Evolutionary conservation across 768 basidiomycete genomes (phyloP).

Genomic region (Mycena amicta): DNA sequence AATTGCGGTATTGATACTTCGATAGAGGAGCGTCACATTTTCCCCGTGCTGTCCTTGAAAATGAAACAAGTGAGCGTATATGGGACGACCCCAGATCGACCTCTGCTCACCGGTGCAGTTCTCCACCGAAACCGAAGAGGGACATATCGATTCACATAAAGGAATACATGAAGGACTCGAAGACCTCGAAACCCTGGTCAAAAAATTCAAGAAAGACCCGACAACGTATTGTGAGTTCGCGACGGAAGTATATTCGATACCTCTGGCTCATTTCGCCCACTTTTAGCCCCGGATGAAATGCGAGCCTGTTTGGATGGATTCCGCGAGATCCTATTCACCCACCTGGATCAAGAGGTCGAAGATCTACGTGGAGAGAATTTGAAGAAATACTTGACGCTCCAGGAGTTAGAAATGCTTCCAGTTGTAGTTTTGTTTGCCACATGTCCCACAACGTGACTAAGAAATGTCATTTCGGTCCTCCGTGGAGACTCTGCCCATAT

Average conservation of each 20-base stretch:
- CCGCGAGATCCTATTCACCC: conserved; percentile 49
- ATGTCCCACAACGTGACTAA: too few species aligned
- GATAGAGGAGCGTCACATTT: conserved; percentile 37
- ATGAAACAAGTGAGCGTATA: conserved; percentile 37
- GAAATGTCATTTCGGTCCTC: too few species aligned
- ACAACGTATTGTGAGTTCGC: conserved; percentile 39
- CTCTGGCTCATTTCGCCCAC: too few species aligned
- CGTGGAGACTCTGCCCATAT: conserved; percentile 20
- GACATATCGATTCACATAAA: conserved; percentile 52
- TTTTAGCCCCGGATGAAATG: conserved; percentile 47
- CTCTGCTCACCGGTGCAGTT: too few species aligned
- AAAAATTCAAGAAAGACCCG: conserved; percentile 46
- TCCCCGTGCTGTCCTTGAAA: conserved; percentile 50
- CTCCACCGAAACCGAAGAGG: conserved; percentile 38
- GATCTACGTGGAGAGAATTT: conserved; percentile 55
- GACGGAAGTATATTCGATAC: too few species aligned
- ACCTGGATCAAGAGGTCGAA: conserved; percentile 56
- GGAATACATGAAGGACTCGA: conserved; percentile 59
- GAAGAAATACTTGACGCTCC: conserved; percentile 53
- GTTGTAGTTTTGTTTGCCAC: conserved; percentile 24
- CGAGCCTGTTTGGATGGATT: conserved; percentile 51
- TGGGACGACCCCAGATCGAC: too few species aligned
- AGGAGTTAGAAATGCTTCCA: conserved; percentile 41
- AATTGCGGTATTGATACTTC: too few species aligned
- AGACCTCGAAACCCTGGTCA: conserved; percentile 39